Base-by-base conservation (phyloP, 1,139 yeast genomes). In the Zygoascus meyerae region DNA sequence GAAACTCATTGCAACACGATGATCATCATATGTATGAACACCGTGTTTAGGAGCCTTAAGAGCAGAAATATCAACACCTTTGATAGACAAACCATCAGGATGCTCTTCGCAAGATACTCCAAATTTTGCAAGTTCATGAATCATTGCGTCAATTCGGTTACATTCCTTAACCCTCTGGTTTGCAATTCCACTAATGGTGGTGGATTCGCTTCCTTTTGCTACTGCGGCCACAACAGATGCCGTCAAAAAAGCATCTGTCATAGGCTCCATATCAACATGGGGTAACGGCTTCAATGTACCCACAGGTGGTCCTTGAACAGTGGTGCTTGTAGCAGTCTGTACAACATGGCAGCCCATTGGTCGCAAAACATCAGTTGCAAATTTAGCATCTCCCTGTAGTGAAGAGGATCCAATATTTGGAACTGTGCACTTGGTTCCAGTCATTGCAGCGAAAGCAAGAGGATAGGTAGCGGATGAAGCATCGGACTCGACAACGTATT, bases 381-480 rank as follows among this genome's bases (percentile, higher is more conserved):
- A 92, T 60, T 90, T 77, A 2, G 99, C 96, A 69, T 92, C 99
- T 48, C 99, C 99, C 70, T 92, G 99, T 54, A 92, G 73, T 1
- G 97, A 90, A 38, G 83, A 71, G 17, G 83, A 83, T 5, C 99
- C 99, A 64, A 92, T 90, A 64, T 89, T 92, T 50, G 98, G 98
- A 56, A 92, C 77, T 1, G 95, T 87, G 53, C 95, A 87, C 10
- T 89, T 81, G 11, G 95, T 81, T 30, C 97, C 97, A 2, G 95
- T 89, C 71, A 92, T 72, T n/a, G 98, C 99, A 50, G 98, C 98
- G 69, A 85, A 86, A 0, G 98, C 98, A 56, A 92, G 75, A 40
- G 99, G 98, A 61, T 92, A 92, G 10, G 98, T 94, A 1, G 98
- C 97, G 16, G 97, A 86, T 21, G 97, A 87, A n/a, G 99, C 99